Percentiles rank a stretch among this genome's conserved stretches.
Evolutionary conservation across 129 eudicot genomes (phyloP).

Genomic region (Apium graveolens): DNA sequence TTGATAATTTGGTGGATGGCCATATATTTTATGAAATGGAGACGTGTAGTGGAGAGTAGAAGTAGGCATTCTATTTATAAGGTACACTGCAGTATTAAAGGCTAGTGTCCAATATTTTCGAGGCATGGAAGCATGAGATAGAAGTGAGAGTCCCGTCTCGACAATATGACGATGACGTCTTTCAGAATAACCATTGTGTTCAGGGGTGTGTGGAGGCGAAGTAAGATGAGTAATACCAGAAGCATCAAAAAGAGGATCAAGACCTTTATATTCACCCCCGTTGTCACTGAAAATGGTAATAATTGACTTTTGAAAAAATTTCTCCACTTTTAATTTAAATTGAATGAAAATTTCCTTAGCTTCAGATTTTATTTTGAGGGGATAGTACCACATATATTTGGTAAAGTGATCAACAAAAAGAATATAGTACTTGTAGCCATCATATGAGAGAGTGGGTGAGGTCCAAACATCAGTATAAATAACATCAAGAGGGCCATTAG

Average conservation of each 20-base stretch:
- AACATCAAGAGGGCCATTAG: background rate
- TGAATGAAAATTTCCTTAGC: background rate
- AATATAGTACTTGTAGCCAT: conserved; percentile 5
- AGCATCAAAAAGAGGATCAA: background rate
- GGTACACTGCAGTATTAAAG: background rate
- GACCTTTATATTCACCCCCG: background rate
- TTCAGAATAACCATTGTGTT: conserved; percentile 9
- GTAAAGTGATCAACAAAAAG: conserved; percentile 4
- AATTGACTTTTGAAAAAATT: background rate
- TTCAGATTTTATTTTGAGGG: background rate
- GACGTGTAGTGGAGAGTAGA: too few species aligned
- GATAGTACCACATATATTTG: background rate
- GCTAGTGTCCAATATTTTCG: background rate
- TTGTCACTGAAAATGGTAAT: conserved; percentile 5
- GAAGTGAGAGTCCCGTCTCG: background rate
- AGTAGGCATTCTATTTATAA: conserved; percentile 1
- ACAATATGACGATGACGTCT: background rate
- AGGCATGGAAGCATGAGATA: background rate
- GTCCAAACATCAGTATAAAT: background rate
- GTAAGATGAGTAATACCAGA: conserved; percentile 11
- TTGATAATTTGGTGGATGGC: too few species aligned
- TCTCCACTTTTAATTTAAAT: background rate
- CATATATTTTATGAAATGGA: too few species aligned
- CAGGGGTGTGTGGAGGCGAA: background rate
- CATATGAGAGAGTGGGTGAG: background rate